A percentile compares a stretch with the other conserved stretches of the same genome.
These are phyloP conservation scores for Rhynchosporium graminicola DNA, from an alignment of 2,329 filamentous ascomycete genomes.

Conservation along the genomic window DNA sequence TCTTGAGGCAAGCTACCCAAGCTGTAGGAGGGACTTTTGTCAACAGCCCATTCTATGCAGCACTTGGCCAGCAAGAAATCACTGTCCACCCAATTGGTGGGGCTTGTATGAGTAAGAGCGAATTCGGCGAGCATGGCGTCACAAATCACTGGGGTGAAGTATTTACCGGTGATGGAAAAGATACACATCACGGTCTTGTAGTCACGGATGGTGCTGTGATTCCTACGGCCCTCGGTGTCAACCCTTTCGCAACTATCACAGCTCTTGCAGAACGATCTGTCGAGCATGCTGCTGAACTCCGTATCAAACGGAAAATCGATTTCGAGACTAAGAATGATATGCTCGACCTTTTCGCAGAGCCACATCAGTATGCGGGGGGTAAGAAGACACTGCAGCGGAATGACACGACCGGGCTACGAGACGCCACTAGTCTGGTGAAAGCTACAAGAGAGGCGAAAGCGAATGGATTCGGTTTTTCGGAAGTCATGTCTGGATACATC, in stretches of 20 bases:
- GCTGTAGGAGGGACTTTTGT: constrained; percentile 62
- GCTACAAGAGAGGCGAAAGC: constrained; percentile 41
- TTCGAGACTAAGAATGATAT: constrained; percentile 48
- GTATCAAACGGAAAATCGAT: constrained; percentile 47
- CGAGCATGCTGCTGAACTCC: constrained; percentile 48
- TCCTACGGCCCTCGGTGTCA: constrained; percentile 62
- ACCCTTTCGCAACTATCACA: constrained; percentile 69
- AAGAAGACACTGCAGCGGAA: constrained; percentile 21
- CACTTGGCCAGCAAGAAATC: constrained; percentile 57
- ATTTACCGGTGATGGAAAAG: constrained; percentile 52
- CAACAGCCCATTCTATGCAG: constrained; percentile 58
- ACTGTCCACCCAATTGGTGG: constrained; percentile 70
- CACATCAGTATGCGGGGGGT: constrained; percentile 39
- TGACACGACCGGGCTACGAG: constrained; percentile 41
- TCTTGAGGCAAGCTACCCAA: constrained; percentile 56
- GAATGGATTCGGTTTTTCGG: constrained; percentile 59
- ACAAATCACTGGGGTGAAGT: constrained; percentile 63
- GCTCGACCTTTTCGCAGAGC: constrained; percentile 57
- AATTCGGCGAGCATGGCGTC: constrained; percentile 57
- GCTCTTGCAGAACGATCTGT: constrained; percentile 67
- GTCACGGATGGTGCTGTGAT: constrained; percentile 63
- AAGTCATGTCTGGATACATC: constrained; percentile 65
- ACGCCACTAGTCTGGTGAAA: constrained; percentile 45
- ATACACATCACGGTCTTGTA: constrained; percentile 58
- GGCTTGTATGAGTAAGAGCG: constrained; percentile 61